Evolutionary conservation across 176 grass and related monocot species (phyloP).

Genomic region (maize (Zea mays)): Zm-B73-REFERENCE-NAM-5.0 NC_050097.1:93658001-93658500

Average conservation of each 20-base stretch:
- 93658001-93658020: too few species aligned
- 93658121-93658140: too few species aligned
- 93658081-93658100: too few species aligned
- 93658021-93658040: too few species aligned
- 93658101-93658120: too few species aligned
- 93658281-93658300: constrained; percentile 2
- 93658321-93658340: constrained; percentile 18
- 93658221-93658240: too few species aligned
- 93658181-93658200: too few species aligned
- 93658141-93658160: too few species aligned
- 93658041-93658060: too few species aligned
- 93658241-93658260: background rate
- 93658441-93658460: constrained; percentile 90
- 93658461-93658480: constrained; percentile 98
- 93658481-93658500: constrained; percentile 81
- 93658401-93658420: constrained; percentile 93
- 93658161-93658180: too few species aligned
- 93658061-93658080: too few species aligned
- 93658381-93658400: constrained; percentile 44
- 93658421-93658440: constrained; percentile 95
- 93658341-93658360: constrained; percentile 11
- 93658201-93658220: too few species aligned
- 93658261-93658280: constrained; percentile 16
- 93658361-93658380: background rate
- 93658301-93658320: background rate